Conservation (phyloP, 129 eudicot species). For the Tanacetum coccineum region DNA sequence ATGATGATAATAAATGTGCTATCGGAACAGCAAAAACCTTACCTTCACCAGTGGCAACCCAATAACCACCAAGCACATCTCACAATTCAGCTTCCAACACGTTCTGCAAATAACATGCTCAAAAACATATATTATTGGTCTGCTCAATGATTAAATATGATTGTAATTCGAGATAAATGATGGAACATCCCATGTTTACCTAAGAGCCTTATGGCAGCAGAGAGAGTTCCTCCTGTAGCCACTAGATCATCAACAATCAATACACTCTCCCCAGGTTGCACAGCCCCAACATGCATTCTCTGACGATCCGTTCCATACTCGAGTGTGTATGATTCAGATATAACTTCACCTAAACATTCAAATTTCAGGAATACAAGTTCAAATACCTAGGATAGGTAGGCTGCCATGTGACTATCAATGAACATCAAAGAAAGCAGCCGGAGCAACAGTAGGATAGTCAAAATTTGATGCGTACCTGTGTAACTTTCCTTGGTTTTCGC, state of each 20-base stretch:
- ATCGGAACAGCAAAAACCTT: not conserved
- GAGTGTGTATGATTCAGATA: conserved; percentile 71
- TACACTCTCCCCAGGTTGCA: conserved; percentile 78
- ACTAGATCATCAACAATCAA: conserved; percentile 85
- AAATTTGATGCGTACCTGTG: conserved; percentile 51
- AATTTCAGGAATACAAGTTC: conserved; percentile 5
- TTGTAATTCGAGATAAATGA: not conserved
- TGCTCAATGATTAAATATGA: not conserved
- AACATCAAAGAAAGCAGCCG: too few species aligned
- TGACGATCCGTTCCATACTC: conserved; percentile 89
- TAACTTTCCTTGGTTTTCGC: conserved; percentile 82
- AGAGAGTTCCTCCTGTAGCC: conserved; percentile 96
- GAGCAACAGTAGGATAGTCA: not conserved
- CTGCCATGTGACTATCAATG: too few species aligned
- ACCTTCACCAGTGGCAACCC: conserved; percentile 78
- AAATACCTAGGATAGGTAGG: not conserved
- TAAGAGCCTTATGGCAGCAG: conserved; percentile 83
- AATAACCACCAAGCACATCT: conserved; percentile 16
- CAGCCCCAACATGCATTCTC: conserved; percentile 95
- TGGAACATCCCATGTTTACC: conserved; percentile 39
- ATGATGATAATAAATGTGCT: too few species aligned
- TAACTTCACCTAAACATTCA: conserved; percentile 60
- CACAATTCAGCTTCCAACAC: conserved; percentile 20
- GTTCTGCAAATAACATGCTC: conserved; percentile 19
- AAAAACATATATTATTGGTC: not conserved